Evolutionary conservation across 2,329 filamentous ascomycete species (phyloP).

Genomic region (Plenodomus tracheiphilus): DNA sequence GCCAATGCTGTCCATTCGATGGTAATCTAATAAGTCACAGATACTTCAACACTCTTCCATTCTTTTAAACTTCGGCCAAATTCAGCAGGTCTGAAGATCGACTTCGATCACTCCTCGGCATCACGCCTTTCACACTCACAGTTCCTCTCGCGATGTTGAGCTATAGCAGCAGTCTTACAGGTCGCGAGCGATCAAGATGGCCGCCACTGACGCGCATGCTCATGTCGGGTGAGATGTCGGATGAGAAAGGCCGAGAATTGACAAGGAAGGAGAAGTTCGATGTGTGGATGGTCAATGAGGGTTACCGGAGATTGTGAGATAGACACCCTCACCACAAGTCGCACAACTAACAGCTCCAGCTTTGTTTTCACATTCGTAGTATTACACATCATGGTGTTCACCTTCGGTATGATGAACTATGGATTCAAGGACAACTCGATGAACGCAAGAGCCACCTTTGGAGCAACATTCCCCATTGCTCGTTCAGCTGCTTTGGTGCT

Average conservation of each 20-base stretch:
- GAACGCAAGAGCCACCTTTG: constrained; percentile 68
- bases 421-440: constrained; percentile 73
- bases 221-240: constrained; percentile 79
- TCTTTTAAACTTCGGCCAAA: constrained; percentile 30
- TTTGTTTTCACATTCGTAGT: constrained; percentile 77
- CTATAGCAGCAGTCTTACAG: constrained; percentile 41
- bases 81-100: constrained; percentile 48
- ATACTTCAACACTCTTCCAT: constrained; percentile 38
- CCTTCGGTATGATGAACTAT: constrained; percentile 80
- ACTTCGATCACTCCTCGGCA: constrained; percentile 28
- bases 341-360: constrained; percentile 50
- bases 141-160: constrained; percentile 29
- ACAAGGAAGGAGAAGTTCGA: constrained; percentile 74
- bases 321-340: no score
- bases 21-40: constrained; percentile 25
- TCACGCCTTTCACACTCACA: constrained; percentile 14
- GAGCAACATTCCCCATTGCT: constrained; percentile 76
- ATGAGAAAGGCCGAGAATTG: constrained; percentile 70
- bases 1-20: constrained; percentile 1
- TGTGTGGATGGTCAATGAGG: constrained; percentile 88
- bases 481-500: constrained; percentile 75
- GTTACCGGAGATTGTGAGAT: constrained; percentile 76
- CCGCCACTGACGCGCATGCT: constrained; percentile 81
- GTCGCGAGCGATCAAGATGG: constrained; percentile 74
- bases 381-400: constrained; percentile 75